A percentile compares a stretch with the other conserved stretches of the same genome.
phyloP scores from a whole-genome alignment of 768 basidiomycete species.

The Chalciporus piperatus region DNA sequence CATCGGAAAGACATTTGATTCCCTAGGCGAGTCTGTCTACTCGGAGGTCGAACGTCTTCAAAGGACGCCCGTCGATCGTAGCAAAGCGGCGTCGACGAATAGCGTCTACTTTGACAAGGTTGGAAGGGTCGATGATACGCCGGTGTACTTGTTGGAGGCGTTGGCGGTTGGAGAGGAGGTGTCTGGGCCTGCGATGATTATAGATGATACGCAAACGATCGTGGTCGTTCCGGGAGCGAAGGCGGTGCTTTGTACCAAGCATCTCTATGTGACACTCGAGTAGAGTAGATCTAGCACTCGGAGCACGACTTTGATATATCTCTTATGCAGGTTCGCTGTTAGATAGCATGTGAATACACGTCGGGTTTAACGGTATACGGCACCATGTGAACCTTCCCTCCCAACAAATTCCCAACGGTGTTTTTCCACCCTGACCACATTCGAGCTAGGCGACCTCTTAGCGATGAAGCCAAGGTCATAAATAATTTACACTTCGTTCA shows the following conservation, averaged over 20 bases:
- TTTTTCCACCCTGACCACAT: no score
- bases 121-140: slow-evolving; percentile 74
- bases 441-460: slow-evolving; percentile 18
- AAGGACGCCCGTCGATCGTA: slow-evolving; percentile 35
- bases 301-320: no score
- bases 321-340: no score
- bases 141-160: slow-evolving; percentile 69
- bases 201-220: slow-evolving; percentile 94
- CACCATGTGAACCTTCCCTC: no score
- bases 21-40: slow-evolving; percentile 76
- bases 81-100: slow-evolving; percentile 49
- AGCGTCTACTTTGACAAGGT: slow-evolving; percentile 82
- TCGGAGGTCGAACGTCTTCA: slow-evolving; percentile 61
- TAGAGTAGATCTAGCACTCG: slow-evolving; percentile 8
- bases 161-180: slow-evolving; percentile 70
- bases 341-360: no score
- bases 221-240: slow-evolving; percentile 75
- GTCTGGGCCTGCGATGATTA: slow-evolving; percentile 88
- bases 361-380: no score
- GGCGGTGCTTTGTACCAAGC: slow-evolving; percentile 65
- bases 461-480: slow-evolving; percentile 20
- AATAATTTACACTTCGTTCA: slow-evolving; percentile 18
- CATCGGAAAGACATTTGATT: slow-evolving; percentile 86
- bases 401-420: no score
- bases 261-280: slow-evolving; percentile 54